A percentile compares a stretch with the other conserved stretches of the same genome.
Evolutionary conservation across 495 filamentous ascomycete species (phyloP).

Genomic region (Annulohypoxylon bovei): DNA sequence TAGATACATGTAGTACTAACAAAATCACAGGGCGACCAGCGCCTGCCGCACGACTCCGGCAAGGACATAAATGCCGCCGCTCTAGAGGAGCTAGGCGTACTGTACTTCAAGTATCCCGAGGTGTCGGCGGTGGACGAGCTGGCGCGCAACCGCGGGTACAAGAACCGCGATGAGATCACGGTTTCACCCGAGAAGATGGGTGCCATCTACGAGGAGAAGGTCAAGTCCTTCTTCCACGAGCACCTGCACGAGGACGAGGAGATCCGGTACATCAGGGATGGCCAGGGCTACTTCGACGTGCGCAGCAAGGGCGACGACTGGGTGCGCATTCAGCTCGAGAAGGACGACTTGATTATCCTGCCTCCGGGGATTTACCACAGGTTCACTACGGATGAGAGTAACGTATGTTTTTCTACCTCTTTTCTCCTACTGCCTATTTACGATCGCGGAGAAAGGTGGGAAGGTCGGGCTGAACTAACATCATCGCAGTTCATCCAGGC

Average conservation of each 20-base stretch:
- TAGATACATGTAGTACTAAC: constrained; percentile 18
- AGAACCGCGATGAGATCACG: constrained; percentile 91
- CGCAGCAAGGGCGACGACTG: constrained; percentile 76
- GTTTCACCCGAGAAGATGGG: constrained; percentile 92
- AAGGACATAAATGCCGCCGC: constrained; percentile 66
- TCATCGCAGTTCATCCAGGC: constrained; percentile 84
- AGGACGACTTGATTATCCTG: constrained; percentile 79
- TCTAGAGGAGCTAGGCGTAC: constrained; percentile 78
- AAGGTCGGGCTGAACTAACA: constrained; percentile 11
- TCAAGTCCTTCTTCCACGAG: constrained; percentile 92
- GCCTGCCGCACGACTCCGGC: constrained; percentile 87
- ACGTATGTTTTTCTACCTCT: constrained; percentile 68
- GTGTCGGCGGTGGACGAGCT: constrained; percentile 74
- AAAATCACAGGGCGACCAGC: constrained; percentile 81
- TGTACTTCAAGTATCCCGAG: constrained; percentile 74
- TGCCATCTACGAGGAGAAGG: constrained; percentile 85
- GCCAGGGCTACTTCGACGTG: constrained; percentile 93
- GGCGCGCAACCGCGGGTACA: constrained; percentile 81
- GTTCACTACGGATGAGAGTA: constrained; percentile 90
- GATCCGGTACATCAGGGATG: constrained; percentile 95
- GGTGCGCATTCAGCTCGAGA: constrained; percentile 84
- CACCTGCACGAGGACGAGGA: constrained; percentile 99
- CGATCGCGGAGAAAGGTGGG: too few species aligned
- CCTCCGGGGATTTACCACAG: constrained; percentile 98
- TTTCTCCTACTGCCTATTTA: background rate